Evolutionary conservation across 768 basidiomycete genomes (phyloP).

Genomic region (Calvatia gigantea): DNA sequence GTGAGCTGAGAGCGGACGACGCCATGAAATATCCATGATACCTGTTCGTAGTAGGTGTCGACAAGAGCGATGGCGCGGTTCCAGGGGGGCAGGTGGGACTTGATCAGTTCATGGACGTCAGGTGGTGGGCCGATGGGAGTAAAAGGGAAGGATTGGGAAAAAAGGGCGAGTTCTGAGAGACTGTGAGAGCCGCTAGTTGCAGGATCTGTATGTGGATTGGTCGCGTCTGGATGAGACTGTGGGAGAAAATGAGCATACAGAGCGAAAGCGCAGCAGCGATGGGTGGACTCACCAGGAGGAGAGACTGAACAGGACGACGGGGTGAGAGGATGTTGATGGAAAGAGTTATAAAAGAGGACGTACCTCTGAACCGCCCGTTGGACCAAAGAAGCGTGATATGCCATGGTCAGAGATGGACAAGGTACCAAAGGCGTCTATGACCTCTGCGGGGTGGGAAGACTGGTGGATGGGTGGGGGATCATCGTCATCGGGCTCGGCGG

Average conservation of each 20-base stretch:
- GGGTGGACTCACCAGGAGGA: constrained; percentile 22
- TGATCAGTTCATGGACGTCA: constrained; percentile 47
- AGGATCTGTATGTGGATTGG: constrained; percentile 15
- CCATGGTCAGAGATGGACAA: constrained; percentile 59
- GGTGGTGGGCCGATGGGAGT: constrained; percentile 50
- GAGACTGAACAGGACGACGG: constrained; percentile 17
- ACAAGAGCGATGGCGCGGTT: constrained; percentile 51
- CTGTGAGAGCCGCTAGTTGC: constrained; percentile 24
- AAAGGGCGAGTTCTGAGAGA: constrained; percentile 35
- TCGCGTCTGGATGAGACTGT: constrained; percentile 24
- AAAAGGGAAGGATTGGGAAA: constrained; percentile 63
- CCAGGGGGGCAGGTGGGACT: constrained; percentile 50
- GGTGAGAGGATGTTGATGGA: not conserved
- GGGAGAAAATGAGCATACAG: constrained; percentile 16
- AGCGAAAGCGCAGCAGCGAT: constrained; percentile 10
- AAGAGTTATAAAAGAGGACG: constrained; percentile 21
- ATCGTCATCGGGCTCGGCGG: constrained; percentile 29
- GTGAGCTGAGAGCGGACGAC: constrained; percentile 61
- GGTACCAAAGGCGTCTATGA: constrained; percentile 57
- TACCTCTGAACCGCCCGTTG: constrained; percentile 67
- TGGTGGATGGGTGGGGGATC: constrained; percentile 24
- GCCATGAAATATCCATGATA: constrained; percentile 59
- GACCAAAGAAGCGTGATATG: constrained; percentile 61
- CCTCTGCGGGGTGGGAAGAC: constrained; percentile 27
- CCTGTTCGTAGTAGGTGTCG: constrained; percentile 63